A percentile compares a stretch with the other conserved stretches of the same genome.
These are phyloP conservation scores for Basidioascus undulatus DNA, from an alignment of 768 basidiomycete genomes.

Conservation along the genomic window DNA sequence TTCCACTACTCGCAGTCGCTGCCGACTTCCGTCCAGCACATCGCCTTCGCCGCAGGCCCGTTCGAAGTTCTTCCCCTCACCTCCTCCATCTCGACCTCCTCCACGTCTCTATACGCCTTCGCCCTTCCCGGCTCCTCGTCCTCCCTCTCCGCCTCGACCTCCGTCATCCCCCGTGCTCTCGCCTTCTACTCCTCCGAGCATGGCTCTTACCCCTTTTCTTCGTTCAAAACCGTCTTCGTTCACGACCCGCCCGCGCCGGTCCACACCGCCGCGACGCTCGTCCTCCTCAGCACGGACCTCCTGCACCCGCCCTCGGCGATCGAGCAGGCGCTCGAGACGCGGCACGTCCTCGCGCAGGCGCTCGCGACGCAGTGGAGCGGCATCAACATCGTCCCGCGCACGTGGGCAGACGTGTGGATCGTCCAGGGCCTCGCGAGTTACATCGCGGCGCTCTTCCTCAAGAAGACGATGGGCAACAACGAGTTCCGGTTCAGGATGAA, in stretches of 20 bases:
- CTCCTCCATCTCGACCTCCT: too few relatives aligned
- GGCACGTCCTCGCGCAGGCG: conserved; percentile 63
- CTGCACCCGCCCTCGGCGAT: conserved; percentile 70
- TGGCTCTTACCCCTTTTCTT: conserved; percentile 79
- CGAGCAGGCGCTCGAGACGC: conserved; percentile 75
- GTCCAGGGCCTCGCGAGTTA: conserved; percentile 79
- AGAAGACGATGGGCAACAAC: conserved; percentile 76
- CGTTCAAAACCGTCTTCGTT: conserved; percentile 83
- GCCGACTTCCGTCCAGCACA: conserved; percentile 81
- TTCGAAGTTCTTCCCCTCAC: conserved; percentile 33
- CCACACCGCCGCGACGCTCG: conserved; percentile 63
- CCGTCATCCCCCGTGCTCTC: conserved; percentile 70
- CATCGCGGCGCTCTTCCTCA: conserved; percentile 65
- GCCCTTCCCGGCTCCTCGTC: conserved; percentile 72
- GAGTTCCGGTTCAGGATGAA: conserved; percentile 87
- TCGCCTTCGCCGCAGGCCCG: conserved; percentile 85
- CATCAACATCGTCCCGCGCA: conserved; percentile 80
- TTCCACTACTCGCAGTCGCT: conserved; percentile 73
- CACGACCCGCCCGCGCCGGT: conserved; percentile 61
- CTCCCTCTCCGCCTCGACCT: conserved; percentile 40
- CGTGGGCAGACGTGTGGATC: conserved; percentile 90
- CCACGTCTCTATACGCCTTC: conserved; percentile 67
- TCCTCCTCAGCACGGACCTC: conserved; percentile 53
- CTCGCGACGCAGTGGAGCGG: conserved; percentile 92
- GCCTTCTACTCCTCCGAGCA: conserved; percentile 73